Evolutionary conservation across 2,329 filamentous ascomycete genomes (phyloP), one percentile per base, ranked within the genome.

Genomic region (Talaromyces amestolkiae): DNA sequence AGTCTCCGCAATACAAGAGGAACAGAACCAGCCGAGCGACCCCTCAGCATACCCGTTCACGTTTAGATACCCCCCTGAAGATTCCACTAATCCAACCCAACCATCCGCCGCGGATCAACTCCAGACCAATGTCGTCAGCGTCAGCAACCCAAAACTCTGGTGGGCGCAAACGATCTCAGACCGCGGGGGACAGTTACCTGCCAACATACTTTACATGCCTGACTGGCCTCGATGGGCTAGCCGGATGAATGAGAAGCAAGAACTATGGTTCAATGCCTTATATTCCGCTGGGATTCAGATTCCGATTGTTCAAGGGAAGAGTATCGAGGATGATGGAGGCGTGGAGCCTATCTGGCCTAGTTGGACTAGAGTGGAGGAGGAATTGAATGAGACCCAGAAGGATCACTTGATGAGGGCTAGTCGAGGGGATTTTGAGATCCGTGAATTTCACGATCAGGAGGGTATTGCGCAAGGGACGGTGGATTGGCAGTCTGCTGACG

Each of bases 401-500:
- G 37, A 31, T 2, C 17, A 39, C n/a, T 19, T 61, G 47, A 2
- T 31, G 35, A 11, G 1, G 31, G 27, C 22, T 53, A 33, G n/a
- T 53, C 31, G 17, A 15, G 33, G 11, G 22, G 13, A 27, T 5
- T 27, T 22, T 39, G 59, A 61, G 35, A 24, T 61, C 9, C 17
- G 33, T 24, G 59, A 61, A 22, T 13, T 41, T 8, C 5, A 13
- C 15, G 17, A 41, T 19, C 27, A n/a, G 9, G 22, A 61, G 31
- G 45, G 47, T 1, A 22, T 37, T 13, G 45, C 27, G 15, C 59
- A 33, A 9, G 59, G 59, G 22, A 61, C 37, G 35, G 39, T 62
- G 24, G 47, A 62, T 33, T 62, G 60, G 60, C 15, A 27, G 8
- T 61, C 37, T 51, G 49, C 49, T 53, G 49, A 53, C 1, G 17